phyloP scores from a whole-genome alignment of 1,139 yeast genomes.

The Blastobotrys capitulatus region DNA sequence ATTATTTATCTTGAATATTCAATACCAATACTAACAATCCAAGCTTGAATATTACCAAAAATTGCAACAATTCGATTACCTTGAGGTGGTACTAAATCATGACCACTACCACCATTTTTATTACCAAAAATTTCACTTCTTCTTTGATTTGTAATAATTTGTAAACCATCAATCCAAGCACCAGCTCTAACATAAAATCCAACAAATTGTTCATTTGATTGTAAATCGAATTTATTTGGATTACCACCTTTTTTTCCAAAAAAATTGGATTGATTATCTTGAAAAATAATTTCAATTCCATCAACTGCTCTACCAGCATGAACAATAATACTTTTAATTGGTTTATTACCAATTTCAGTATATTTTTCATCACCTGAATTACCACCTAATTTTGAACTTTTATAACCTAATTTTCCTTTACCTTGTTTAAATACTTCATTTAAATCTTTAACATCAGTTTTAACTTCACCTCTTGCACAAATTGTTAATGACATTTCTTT shows the following conservation, averaged over 20 bases:
- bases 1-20: constrained; percentile 33
- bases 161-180: constrained; percentile 85
- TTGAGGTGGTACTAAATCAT: constrained; percentile 54
- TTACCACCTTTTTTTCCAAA: constrained; percentile 57
- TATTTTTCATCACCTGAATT: constrained; percentile 20
- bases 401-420: constrained; percentile 15
- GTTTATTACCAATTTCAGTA: constrained; percentile 17
- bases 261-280: constrained; percentile 30
- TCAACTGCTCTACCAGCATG: constrained; percentile 74
- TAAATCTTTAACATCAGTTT: constrained; percentile 29
- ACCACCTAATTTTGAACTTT: constrained; percentile 26
- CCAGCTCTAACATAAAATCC: constrained; percentile 69
- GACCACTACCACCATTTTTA: constrained; percentile 59
- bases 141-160: constrained; percentile 47
- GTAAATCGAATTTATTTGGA: constrained; percentile 52
- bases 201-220: constrained; percentile 51
- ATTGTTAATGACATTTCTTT: constrained; percentile 40
- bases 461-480: constrained; percentile 37
- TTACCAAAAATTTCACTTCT: constrained; percentile 52
- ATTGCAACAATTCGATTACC: constrained; percentile 59
- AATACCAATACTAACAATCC: constrained; percentile 76
- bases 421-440: constrained; percentile 18
- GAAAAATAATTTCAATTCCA: constrained; percentile 49
- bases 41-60: constrained; percentile 56
- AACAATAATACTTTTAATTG: constrained; percentile 48